Evolutionary conservation across 495 filamentous ascomycete genomes (phyloP).

Genomic region (Annulohypoxylon maeteangense): DNA sequence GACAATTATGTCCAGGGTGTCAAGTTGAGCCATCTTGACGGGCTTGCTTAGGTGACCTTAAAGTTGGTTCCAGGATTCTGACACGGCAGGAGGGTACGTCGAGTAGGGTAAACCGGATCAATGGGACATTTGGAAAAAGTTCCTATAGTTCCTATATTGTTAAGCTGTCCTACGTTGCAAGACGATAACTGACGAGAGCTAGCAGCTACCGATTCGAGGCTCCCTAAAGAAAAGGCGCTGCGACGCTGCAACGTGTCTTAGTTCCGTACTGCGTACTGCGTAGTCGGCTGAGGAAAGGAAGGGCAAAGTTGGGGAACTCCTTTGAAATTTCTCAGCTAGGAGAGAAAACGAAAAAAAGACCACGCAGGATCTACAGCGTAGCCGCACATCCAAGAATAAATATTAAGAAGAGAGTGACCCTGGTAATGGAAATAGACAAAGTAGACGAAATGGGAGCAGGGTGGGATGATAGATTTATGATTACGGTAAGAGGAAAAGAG

Average conservation of each 20-base stretch:
- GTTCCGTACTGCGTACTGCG: no score
- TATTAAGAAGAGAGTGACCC: slow-evolving; percentile 13
- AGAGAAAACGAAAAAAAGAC: slow-evolving; percentile 19
- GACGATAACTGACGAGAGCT: background rate
- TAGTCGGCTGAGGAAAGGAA: slow-evolving; percentile 33
- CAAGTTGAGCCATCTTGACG: slow-evolving; percentile 86
- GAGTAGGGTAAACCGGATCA: slow-evolving; percentile 5
- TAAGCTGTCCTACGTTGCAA: slow-evolving; percentile 9
- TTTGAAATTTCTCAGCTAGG: slow-evolving; percentile 23
- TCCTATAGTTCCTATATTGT: slow-evolving; percentile 12
- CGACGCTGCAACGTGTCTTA: slow-evolving; percentile 39
- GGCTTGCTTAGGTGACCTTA: slow-evolving; percentile 33
- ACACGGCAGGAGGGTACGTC: slow-evolving; percentile 6
- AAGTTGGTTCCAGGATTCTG: slow-evolving; percentile 10
- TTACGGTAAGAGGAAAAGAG: slow-evolving; percentile 23
- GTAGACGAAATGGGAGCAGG: slow-evolving; percentile 17
- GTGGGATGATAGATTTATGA: slow-evolving; percentile 31
- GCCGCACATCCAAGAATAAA: slow-evolving; percentile 23
- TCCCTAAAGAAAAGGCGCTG: slow-evolving; percentile 18
- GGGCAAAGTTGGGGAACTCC: slow-evolving; percentile 37
- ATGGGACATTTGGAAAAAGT: slow-evolving; percentile 6
- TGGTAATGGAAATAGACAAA: slow-evolving; percentile 6
- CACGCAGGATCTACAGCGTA: slow-evolving; percentile 22
- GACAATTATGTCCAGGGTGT: slow-evolving; percentile 93
- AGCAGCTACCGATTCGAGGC: slow-evolving; percentile 15